Conservation (phyloP, 169 alveolate genomes). For the Ichthyophthirius multifiliis region DNA sequence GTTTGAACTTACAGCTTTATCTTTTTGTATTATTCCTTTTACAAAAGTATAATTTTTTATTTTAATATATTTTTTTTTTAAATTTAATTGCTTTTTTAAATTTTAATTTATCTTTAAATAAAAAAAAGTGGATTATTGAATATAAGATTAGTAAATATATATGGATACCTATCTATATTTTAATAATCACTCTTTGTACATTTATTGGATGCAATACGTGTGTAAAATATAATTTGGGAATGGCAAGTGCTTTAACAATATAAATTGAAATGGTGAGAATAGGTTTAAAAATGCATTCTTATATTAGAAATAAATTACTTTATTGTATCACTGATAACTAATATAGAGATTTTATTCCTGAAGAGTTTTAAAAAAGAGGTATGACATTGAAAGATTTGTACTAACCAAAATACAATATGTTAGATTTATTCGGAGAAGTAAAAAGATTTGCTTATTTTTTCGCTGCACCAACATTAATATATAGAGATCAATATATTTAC, state of each 20-base stretch:
- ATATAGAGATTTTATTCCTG: conserved; percentile 47
- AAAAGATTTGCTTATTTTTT: conserved; percentile 49
- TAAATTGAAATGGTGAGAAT: conserved; percentile 65
- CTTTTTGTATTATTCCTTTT: conserved; percentile 5
- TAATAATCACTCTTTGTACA: neutral
- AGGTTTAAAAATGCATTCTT: conserved; percentile 67
- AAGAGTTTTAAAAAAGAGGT: conserved; percentile 45
- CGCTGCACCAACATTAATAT: conserved; percentile 65
- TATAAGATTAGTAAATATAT: neutral
- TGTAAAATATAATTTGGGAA: conserved; percentile 1
- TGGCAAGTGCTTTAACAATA: conserved; percentile 35
- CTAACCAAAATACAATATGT: conserved; percentile 44
- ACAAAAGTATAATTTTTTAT: neutral
- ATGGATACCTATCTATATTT: neutral
- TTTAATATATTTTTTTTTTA: neutral
- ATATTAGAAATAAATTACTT: conserved; percentile 66
- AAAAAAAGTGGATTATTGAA: neutral
- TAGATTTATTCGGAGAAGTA: conserved; percentile 31
- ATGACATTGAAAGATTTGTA: conserved; percentile 33
- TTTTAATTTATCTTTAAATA: neutral
- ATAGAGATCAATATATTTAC: conserved; percentile 56
- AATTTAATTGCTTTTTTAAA: neutral
- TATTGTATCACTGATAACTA: conserved; percentile 47
- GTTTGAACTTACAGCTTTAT: neutral
- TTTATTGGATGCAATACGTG: conserved; percentile 1